Percentiles rank a stretch among this genome's conserved stretches.
These are phyloP conservation scores for Globisporangium acanthophoron DNA, from an alignment of 352 stramenopile genomes.

Conservation along the genomic window DNA sequence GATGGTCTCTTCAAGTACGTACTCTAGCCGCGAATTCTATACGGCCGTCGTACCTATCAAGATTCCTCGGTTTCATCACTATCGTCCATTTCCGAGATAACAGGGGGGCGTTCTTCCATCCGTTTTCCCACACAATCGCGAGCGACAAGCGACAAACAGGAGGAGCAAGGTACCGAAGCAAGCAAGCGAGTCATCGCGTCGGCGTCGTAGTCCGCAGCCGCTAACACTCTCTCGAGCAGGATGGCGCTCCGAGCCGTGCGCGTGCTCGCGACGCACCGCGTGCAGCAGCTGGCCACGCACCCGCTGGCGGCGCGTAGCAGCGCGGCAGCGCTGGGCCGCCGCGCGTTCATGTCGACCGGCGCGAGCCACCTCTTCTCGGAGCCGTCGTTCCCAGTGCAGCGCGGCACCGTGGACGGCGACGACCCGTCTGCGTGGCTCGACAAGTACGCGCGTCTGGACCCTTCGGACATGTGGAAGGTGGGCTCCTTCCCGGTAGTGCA, in stretches of 20 bases:
- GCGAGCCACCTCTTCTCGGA: constrained; percentile 61
- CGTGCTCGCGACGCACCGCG: constrained; percentile 13
- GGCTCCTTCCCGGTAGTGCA: constrained; percentile 56
- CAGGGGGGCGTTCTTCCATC: constrained; percentile 18
- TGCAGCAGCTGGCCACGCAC: constrained; percentile 3
- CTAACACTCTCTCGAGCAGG: background rate
- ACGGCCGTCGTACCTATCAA: background rate
- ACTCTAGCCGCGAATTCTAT: background rate
- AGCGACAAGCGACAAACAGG: constrained; percentile 1
- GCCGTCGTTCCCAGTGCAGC: constrained; percentile 53
- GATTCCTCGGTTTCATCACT: background rate
- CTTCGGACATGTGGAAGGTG: constrained; percentile 68
- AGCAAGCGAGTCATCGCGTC: background rate
- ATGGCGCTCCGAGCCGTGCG: constrained; percentile 19
- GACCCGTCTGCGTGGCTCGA: constrained; percentile 48
- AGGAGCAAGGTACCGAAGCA: background rate
- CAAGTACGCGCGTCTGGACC: constrained; percentile 60
- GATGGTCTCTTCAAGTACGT: background rate
- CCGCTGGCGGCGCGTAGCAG: constrained; percentile 4
- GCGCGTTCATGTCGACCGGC: constrained; percentile 66
- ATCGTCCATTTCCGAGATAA: background rate
- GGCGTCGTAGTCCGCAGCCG: background rate
- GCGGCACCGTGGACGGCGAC: constrained; percentile 20
- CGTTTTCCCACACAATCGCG: constrained; percentile 14
- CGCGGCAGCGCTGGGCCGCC: constrained; percentile 10